Base-by-base conservation (phyloP, 257 asterid genomes). In the Solanum gracilifrons region DNA sequence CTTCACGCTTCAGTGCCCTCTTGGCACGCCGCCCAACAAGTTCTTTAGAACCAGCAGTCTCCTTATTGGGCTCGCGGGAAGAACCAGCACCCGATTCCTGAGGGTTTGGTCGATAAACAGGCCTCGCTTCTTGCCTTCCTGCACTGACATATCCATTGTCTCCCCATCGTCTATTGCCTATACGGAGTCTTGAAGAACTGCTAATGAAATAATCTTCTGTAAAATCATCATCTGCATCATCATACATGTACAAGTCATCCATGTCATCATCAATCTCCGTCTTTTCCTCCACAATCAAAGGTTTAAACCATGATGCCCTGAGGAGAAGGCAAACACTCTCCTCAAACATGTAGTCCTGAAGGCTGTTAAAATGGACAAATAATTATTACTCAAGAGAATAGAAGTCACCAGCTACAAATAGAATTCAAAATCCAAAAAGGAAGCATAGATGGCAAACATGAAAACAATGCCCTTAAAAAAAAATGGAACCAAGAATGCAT, bases 301-400 rank as follows among this genome's bases (percentile, higher is more conserved):
- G 97, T 85, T 89, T 90, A 80, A 95, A 97, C 99, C 99, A 97
- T 43, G 98, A 79, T 60, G 99, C 99, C 89, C 98, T 90, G 16
- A 95, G 94, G 60, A 97, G 99, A 87, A 97, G 98, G 94, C 99
- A 97, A 25, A 95, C 96, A 6, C 99, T 95, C 93, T 95, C 99
- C 95, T 96, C 98, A 75, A 94, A 94, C 98, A 97, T 93, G 85
- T 91, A 95, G 88, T 97, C 99, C 13, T 93, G 94, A 27, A 94
- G 88, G 92, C 98, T 96, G 96, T 82, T 86, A 15, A 43, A 46
- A 31, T 82, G 85, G 69, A 10, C 69, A 29, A 46, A 25, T 41
- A 77, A 80, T 48, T 29, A 79, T 9, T 80, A 29, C 31, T 29
- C 43, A 9, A 46, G 68, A 48, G 20, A 5, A 48, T 31, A 29